Evolutionary conservation across 129 eudicot species (phyloP).

Genomic region (Oenanthe sinensis): DNA sequence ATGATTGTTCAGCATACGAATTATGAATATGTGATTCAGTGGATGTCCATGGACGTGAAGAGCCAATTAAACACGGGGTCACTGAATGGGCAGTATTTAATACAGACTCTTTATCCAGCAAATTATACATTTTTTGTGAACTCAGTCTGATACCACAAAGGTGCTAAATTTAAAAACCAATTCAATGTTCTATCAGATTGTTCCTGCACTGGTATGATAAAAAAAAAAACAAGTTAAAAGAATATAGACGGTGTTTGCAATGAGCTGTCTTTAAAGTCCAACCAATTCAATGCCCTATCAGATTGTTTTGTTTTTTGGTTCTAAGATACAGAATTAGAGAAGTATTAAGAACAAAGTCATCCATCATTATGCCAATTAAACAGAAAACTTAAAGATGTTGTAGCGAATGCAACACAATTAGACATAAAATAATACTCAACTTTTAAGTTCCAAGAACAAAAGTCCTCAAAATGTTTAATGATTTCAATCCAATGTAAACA

Average conservation of each 20-base stretch:
- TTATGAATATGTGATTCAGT: conserved; percentile 29
- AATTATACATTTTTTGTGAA: conserved; percentile 30
- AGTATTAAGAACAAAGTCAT: neutral
- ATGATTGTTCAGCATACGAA: conserved; percentile 18
- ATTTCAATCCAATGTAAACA: neutral
- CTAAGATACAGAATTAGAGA: neutral
- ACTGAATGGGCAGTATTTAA: conserved; percentile 12
- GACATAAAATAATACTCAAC: neutral
- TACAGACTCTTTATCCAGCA: conserved; percentile 31
- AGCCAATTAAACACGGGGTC: conserved; percentile 23
- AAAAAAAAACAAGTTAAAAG: neutral
- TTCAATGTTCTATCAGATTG: neutral
- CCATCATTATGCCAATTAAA: neutral
- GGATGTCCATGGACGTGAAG: conserved; percentile 34
- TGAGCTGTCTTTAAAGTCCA: neutral
- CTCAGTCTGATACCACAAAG: neutral
- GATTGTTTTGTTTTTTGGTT: neutral
- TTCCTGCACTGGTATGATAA: neutral
- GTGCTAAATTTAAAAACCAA: neutral
- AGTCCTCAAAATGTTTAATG: neutral
- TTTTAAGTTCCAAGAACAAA: neutral
- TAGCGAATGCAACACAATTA: neutral
- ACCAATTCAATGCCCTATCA: neutral
- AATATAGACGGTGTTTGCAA: neutral
- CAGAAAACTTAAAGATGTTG: neutral